Base-by-base conservation (phyloP, 805 yeast species). In the Nakazawaea anatomiae region DNA sequence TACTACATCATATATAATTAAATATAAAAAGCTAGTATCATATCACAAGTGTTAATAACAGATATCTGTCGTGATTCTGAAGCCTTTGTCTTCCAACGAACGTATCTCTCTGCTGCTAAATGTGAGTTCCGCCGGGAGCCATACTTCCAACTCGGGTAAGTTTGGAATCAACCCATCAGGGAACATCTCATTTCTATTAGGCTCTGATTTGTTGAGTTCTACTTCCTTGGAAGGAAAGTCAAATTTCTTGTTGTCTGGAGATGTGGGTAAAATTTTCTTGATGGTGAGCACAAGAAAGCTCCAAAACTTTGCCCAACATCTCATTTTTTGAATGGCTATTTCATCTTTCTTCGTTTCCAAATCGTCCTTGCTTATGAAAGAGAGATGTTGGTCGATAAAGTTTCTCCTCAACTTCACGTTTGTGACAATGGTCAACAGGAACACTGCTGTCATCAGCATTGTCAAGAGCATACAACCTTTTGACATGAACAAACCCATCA, bases 401-500 rank as follows among this genome's bases (percentile, higher is more conserved):
- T 48, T 36, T 40, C 55, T 27, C n/a, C 30, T 39, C 43, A 46
- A 39, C 4, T 46, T 38, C 25, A 18, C 18, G 55, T 90, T 90
- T 1, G 75, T 78, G 35, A 79, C 72, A 4, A 82, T 66, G 0
- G 96, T 88, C 2, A 67, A 55, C 2, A 79, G 54, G 34, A 87
- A 63, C 0, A 81, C 65, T 1, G 75, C 41, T 2, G 79, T 60
- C 80, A 85, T 84, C 7, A 78, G 54, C 46, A 76, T 69, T 4
- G 79, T 82, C 47, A 77, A 85, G 28, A 65, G 66, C 50, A 60
- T 73, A 68, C 73, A 76, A 42, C 64, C 71, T 52, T 67, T 75
- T 81, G 5, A 67, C 48, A n/a, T 69, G 57, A 88, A 83, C 8
- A 89, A 68, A 0, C 97, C 97, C 41, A 87, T 75, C 58, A 90